Base-by-base conservation (phyloP, 2,329 filamentous ascomycete genomes). In the Venturia oleaginea region DNA sequence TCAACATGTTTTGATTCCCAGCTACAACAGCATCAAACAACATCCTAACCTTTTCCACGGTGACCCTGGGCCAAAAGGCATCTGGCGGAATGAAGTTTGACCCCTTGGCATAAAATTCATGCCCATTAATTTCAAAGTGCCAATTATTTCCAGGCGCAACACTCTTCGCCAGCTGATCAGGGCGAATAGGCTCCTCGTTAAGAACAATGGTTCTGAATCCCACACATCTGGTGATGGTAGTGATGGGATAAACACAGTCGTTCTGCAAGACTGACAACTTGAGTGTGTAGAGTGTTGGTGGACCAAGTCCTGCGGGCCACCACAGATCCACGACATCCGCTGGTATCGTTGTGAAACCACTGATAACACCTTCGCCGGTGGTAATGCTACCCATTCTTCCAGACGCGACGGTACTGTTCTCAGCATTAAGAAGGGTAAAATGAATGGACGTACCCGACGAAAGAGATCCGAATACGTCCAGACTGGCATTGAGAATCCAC, bases 41-140 rank as follows among this genome's bases (percentile, higher is more conserved):
- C 43, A 79, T 75, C 6, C 73, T 71, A 68, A 87, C 84, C 54
- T 78, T 79, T 0, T 74, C 73, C 30, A 76, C 71, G 0, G 83
- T 86, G 6, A 87, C 84, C 54, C 83, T 76, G 0, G 84, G 80
- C 83, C 84, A 86, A 70, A 87, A 87, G 2, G 80, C 79, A 70
- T 86, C 84, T 0, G 83, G 83, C 0, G 84, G 84, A 61, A 87
- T 84, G 67, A 87, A 81, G 67, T 87, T 86, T 22, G 82, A 84
- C 4, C 84, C 85, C 69, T 86, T 86, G 2, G 83, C 84, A 68
- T 86, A 88, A 68, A 88, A 85, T 15, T 84, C 80, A 60, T 83
- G 79, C 0, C 85, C 84, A 66, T 88, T 88, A 66, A 88, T 78
- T 70, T 87, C 84, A 67, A 88, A 87, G 69, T 87, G 83, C 84